Conservation (phyloP, 805 yeast species). For the Wickerhamomyces subpelliculosus region DNA sequence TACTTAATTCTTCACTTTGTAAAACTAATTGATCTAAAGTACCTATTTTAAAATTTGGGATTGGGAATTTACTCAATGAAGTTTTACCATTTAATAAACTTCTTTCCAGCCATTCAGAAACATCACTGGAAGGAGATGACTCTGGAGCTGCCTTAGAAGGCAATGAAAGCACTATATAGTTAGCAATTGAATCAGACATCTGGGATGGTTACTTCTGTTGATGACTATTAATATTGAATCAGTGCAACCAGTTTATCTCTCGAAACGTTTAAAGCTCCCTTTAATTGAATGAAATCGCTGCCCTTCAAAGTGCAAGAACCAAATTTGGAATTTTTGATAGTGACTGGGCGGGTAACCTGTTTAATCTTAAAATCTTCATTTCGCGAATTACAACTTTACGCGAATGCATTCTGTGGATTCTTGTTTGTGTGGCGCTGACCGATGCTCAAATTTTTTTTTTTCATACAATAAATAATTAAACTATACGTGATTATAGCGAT, state of each 20-base stretch:
- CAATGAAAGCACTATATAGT: constrained; percentile 48
- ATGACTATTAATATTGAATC: no score
- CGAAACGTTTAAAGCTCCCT: no score
- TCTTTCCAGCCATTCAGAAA: constrained; percentile 47
- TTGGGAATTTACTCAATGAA: constrained; percentile 46
- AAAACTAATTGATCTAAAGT: constrained; percentile 87
- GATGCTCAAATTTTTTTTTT: constrained; percentile 1
- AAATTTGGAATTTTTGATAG: no score
- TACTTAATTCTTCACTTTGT: constrained; percentile 83
- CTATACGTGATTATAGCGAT: neutral
- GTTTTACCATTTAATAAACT: constrained; percentile 50
- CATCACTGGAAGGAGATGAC: constrained; percentile 34
- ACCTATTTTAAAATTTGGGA: constrained; percentile 90
- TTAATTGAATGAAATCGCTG: no score
- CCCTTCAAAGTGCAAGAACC: no score
- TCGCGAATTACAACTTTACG: no score
- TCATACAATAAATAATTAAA: neutral
- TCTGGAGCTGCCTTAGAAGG: constrained; percentile 52
- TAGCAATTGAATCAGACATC: constrained; percentile 28
- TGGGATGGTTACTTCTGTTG: neutral
- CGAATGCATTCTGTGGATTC: neutral
- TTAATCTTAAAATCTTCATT: neutral
- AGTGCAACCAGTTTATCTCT: no score
- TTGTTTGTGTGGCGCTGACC: neutral
- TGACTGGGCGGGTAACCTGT: neutral